Evolutionary conservation across 2,329 filamentous ascomycete species (phyloP).

Genomic region (Pseudogymnoascus sp.): DNA sequence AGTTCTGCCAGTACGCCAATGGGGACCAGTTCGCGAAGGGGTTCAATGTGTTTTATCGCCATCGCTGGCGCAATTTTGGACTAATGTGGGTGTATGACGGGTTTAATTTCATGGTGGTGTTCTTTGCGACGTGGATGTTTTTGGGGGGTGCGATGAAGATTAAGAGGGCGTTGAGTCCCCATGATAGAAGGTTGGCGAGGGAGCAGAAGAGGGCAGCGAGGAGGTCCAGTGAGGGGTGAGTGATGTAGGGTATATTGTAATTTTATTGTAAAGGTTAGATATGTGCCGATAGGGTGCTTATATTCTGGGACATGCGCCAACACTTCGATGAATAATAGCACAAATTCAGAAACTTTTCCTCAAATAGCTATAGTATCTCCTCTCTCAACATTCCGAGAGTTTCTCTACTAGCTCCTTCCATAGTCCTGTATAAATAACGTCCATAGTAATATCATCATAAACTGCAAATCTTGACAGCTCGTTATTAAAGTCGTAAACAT

Average conservation of each 20-base stretch:
- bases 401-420: too few relatives aligned
- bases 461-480: too few relatives aligned
- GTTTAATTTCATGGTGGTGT: slow-evolving; percentile 54
- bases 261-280: neutral
- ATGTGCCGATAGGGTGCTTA: too few relatives aligned
- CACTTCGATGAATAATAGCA: too few relatives aligned
- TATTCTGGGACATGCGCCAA: too few relatives aligned
- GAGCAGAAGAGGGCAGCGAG: neutral
- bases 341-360: too few relatives aligned
- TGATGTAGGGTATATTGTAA: neutral
- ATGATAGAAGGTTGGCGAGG: slow-evolving; percentile 11
- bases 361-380: too few relatives aligned
- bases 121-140: slow-evolving; percentile 46
- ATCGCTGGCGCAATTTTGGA: slow-evolving; percentile 60
- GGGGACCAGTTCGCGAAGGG: slow-evolving; percentile 41
- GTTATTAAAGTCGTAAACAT: too few relatives aligned
- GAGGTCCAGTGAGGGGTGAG: slow-evolving; percentile 2
- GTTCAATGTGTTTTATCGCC: slow-evolving; percentile 51
- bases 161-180: slow-evolving; percentile 11
- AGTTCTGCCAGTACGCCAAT: slow-evolving; percentile 55
- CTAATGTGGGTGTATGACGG: slow-evolving; percentile 55
- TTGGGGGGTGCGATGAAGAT: slow-evolving; percentile 24
- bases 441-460: too few relatives aligned
- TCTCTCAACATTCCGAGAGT: too few relatives aligned
- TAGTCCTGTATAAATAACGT: too few relatives aligned